Evolutionary conservation across 2,329 filamentous ascomycete genomes (phyloP).

Genomic region (Aspergillus ochraceoroseus): DNA sequence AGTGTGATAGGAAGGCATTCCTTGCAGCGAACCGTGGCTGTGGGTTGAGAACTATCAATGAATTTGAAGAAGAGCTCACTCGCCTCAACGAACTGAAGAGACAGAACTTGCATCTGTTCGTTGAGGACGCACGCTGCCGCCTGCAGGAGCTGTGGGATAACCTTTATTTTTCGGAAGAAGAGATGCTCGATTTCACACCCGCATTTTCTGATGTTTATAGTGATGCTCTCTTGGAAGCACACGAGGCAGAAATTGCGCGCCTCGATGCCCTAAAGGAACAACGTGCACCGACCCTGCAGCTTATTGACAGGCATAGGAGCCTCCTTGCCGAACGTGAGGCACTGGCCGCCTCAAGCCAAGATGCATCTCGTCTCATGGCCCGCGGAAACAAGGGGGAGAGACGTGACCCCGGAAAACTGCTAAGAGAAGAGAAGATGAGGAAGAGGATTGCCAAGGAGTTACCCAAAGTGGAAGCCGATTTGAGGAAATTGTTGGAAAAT

Average conservation of each 20-base stretch:
- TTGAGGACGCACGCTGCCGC: slow-evolving; percentile 85
- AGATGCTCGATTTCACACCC: slow-evolving; percentile 97
- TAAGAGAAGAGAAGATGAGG: slow-evolving; percentile 96
- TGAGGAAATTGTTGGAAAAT: slow-evolving; percentile 71
- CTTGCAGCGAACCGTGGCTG: slow-evolving; percentile 83
- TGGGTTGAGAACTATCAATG: slow-evolving; percentile 85
- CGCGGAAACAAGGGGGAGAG: slow-evolving; percentile 90
- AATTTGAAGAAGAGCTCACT: slow-evolving; percentile 85
- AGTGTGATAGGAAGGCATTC: slow-evolving; percentile 77
- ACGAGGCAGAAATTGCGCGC: slow-evolving; percentile 82
- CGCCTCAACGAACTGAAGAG: slow-evolving; percentile 87
- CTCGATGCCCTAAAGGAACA: slow-evolving; percentile 80
- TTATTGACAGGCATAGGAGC: slow-evolving; percentile 77
- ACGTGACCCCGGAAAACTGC: slow-evolving; percentile 86
- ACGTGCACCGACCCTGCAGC: slow-evolving; percentile 72
- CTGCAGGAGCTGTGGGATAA: slow-evolving; percentile 94
- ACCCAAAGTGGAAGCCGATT: slow-evolving; percentile 81
- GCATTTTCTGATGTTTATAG: slow-evolving; percentile 97
- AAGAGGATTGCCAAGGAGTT: slow-evolving; percentile 96
- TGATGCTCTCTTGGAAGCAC: slow-evolving; percentile 87
- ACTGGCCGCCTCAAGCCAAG: slow-evolving; percentile 83
- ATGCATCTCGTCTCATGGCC: slow-evolving; percentile 86
- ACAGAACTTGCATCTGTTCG: slow-evolving; percentile 91
- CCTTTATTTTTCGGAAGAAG: slow-evolving; percentile 91
- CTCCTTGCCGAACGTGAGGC: slow-evolving; percentile 83